Percentiles rank a stretch among this genome's conserved stretches.
Conservation (phyloP, 164 flowering plant genomes). For the Macadamia integrifolia region DNA sequence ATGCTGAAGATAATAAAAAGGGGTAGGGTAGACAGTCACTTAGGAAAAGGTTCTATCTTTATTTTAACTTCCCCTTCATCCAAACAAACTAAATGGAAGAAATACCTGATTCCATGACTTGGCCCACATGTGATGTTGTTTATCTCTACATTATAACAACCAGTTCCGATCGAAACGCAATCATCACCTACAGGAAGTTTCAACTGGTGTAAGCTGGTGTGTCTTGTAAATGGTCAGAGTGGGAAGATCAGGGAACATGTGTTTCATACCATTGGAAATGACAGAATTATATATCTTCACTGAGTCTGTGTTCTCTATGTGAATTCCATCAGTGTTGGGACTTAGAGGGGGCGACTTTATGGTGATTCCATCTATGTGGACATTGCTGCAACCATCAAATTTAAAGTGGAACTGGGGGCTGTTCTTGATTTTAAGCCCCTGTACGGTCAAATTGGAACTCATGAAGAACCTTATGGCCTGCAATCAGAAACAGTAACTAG, state of each 20-base stretch:
- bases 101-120: conserved; percentile 89
- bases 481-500: conserved; percentile 10
- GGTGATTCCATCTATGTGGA: conserved; percentile 46
- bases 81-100: not conserved
- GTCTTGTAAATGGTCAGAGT: conserved; percentile 1
- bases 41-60: no score
- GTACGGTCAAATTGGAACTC: conserved; percentile 62
- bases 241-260: not conserved
- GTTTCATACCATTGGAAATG: conserved; percentile 52
- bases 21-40: no score
- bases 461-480: conserved; percentile 78
- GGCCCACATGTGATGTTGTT: conserved; percentile 81
- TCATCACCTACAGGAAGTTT: conserved; percentile 58
- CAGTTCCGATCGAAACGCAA: conserved; percentile 78
- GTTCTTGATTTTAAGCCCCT: conserved; percentile 57
- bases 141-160: conserved; percentile 63
- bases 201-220: not conserved
- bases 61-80: no score
- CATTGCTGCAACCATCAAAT: conserved; percentile 59
- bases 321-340: conserved; percentile 93
- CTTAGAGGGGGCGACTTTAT: conserved; percentile 61
- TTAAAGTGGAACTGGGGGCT: conserved; percentile 81
- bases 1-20: conserved; percentile 44
- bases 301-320: conserved; percentile 57
- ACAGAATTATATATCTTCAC: conserved; percentile 62